These are phyloP conservation scores for Polymyxa betae DNA, from an alignment of 208 protist genomes.

Conservation along the genomic window DNA sequence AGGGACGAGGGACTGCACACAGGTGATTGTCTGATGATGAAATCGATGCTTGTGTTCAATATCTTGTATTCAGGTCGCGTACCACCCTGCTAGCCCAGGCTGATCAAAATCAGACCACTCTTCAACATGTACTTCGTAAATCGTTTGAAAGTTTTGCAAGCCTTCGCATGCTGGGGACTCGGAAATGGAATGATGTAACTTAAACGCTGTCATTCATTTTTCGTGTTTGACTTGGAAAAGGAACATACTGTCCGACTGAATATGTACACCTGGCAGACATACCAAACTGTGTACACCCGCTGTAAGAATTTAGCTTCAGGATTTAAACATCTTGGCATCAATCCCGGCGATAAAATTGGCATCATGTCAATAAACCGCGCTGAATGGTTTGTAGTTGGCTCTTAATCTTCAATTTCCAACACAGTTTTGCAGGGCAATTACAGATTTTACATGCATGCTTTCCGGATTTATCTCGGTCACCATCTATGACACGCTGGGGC, in stretches of 20 bases:
- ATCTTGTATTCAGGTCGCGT: background rate
- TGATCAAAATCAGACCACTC: background rate
- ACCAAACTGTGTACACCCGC: constrained; percentile 15
- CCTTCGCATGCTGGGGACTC: background rate
- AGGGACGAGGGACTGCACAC: background rate
- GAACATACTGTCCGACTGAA: background rate
- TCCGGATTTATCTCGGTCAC: constrained; percentile 34
- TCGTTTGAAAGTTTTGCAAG: background rate
- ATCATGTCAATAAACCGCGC: constrained; percentile 28
- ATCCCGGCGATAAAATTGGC: constrained; percentile 56
- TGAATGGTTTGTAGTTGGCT: background rate
- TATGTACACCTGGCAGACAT: constrained; percentile 11
- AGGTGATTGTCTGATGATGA: background rate
- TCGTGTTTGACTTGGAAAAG: background rate
- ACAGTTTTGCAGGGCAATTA: background rate
- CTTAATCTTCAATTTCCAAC: background rate
- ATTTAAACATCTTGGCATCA: background rate
- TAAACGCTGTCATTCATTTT: background rate
- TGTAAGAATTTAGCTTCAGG: constrained; percentile 10
- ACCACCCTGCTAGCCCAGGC: background rate
- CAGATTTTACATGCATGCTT: background rate
- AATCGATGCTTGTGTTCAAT: background rate
- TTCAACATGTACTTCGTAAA: background rate
- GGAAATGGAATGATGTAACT: background rate
- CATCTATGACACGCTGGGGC: constrained; percentile 50